Percentiles rank a stretch among this genome's conserved stretches.
Conservation (phyloP, 345 rosid genomes). For the Luvunga scandens region DNA sequence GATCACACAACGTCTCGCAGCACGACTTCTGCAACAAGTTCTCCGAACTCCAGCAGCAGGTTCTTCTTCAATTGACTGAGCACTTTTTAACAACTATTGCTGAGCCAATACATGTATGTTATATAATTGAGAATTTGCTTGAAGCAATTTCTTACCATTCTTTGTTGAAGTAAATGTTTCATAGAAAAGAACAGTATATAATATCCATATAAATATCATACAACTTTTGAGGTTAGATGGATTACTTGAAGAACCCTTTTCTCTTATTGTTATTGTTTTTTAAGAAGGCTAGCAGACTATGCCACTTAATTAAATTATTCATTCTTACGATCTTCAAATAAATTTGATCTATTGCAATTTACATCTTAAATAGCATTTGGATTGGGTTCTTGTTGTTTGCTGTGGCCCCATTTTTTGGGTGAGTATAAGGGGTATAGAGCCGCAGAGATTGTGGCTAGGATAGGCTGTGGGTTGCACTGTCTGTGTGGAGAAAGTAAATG, state of each 20-base stretch:
- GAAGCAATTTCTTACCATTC: background rate
- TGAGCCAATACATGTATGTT: constrained; percentile 6
- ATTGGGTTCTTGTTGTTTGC: background rate
- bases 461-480: too few relatives aligned
- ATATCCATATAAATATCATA: background rate
- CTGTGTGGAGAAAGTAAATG: too few relatives aligned
- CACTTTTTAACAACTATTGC: background rate
- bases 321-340: background rate
- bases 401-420: background rate
- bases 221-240: constrained; percentile 3
- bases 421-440: too few relatives aligned
- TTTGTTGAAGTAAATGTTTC: constrained; percentile 16
- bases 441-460: too few relatives aligned
- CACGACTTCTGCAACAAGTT: constrained; percentile 84
- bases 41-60: constrained; percentile 47
- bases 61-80: constrained; percentile 40
- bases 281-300: background rate
- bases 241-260: background rate
- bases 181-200: background rate
- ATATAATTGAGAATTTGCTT: background rate
- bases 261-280: background rate
- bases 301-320: background rate
- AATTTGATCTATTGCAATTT: background rate
- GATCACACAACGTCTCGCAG: constrained; percentile 83
- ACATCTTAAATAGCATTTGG: background rate